Evolutionary conservation across 345 rosid species (phyloP).

Genomic region (Excoecaria agallocha): DNA sequence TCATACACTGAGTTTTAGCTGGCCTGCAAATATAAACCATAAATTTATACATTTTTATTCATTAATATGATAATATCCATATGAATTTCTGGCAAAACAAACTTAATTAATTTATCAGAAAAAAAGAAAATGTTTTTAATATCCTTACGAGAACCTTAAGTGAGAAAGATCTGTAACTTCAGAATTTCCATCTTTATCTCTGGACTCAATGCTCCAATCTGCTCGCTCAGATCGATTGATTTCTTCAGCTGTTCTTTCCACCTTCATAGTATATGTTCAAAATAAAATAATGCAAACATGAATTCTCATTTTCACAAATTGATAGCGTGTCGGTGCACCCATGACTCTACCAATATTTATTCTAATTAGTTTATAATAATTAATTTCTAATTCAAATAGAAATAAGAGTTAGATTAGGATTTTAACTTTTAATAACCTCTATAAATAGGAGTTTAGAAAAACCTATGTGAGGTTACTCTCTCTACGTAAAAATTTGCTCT

Average conservation of each 20-base stretch:
- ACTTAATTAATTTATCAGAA: no score
- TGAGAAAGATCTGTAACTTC: neutral
- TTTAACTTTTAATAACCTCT: no score
- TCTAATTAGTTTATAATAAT: no score
- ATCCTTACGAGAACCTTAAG: neutral
- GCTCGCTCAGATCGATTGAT: neutral
- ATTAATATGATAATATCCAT: neutral
- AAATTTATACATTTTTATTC: neutral
- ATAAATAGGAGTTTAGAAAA: no score
- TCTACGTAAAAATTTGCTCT: no score
- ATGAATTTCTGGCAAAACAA: no score
- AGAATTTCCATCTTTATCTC: neutral
- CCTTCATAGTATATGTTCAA: neutral
- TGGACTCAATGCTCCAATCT: neutral
- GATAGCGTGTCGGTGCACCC: no score
- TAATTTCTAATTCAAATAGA: no score
- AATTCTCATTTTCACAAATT: neutral
- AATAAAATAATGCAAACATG: neutral
- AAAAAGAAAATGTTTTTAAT: no score
- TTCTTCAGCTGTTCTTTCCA: neutral
- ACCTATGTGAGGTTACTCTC: no score
- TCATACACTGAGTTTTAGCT: constrained; percentile 25
- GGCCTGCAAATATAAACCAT: constrained; percentile 14
- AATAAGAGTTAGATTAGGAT: no score
- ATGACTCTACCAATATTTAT: no score